Base-by-base conservation (phyloP, 371 early-diverging fungal genomes). In the Saksenaea vasiformis region DNA sequence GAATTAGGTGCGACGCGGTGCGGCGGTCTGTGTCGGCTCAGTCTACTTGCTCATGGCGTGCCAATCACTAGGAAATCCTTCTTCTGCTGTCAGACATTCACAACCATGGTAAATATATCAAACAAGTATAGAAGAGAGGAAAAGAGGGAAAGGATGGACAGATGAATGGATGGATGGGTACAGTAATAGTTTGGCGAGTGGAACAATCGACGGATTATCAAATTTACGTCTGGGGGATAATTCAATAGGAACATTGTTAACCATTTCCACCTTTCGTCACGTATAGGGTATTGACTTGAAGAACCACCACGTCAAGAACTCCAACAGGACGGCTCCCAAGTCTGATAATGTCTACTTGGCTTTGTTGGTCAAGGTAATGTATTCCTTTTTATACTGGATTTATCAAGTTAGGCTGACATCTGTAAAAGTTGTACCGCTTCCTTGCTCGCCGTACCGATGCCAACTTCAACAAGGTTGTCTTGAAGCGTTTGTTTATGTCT, bases 401-500 rank as follows among this genome's bases (percentile, higher is more conserved):
- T 24, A 36, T 22, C 54, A 44, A 56, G 13, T 7, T n/a, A 51
- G 31, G 31, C 31, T 31, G 31, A 31, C 31, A 61, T 22, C 14
- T 19, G 59, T 10, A 39, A 51, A 82, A 96, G 97, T 89, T 98
- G 73, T 98, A 98, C 90, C 90, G 95, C 78, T 98, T 95, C 92
- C 90, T 98, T 65, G 96, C 97, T 66, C 96, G 99, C 87, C 93
- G 98, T 80, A 99, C 99, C 73, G 90, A 94, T 84, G 87, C 97
- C 82, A 82, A 87, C 82, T 99, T 99, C 90, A 99, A 99, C 96
- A 94, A 95, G 90, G 94, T 94, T 66, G 89, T 99, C 75, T 87
- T 98, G 83, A 96, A 95, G 92, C 93, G 99, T 70, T 93, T 99
- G 71, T 96, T 94, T 80, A 95, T 97, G 98, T 96, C 96, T 76